Evolutionary conservation across 371 early-diverging fungal genomes (phyloP), one percentile per base, ranked within the genome.

Genomic region (Conidiobolus incongruus): DNA sequence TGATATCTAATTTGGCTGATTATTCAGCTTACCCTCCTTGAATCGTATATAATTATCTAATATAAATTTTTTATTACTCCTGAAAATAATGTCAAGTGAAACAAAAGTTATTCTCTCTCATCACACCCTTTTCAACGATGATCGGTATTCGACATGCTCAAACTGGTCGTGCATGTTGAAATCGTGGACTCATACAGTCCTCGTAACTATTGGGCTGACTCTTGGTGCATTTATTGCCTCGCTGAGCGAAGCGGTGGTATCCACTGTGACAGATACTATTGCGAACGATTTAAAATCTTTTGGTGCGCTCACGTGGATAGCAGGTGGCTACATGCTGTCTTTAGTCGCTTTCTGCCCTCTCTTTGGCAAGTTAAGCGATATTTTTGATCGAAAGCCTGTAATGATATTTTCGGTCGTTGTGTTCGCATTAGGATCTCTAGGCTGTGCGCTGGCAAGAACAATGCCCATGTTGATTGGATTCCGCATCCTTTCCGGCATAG

Each of bases 171-270:
- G n/a, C n/a, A n/a, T n/a, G n/a, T n/a, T n/a, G n/a, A n/a, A n/a
- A n/a, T n/a, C n/a, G n/a, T n/a, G n/a, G n/a, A n/a, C n/a, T n/a
- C n/a, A n/a, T n/a, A n/a, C n/a, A n/a, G n/a, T n/a, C n/a, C n/a
- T n/a, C n/a, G n/a, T n/a, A n/a, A n/a, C n/a, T n/a, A n/a, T 22
- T 62, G 65, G 31, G 51, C 37, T 77, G 23, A 65, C 65, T 15
- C 48, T 75, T 43, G 63, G 66, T n/a, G 63, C 75, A 48, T 80
- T 85, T 52, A 67, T 81, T 55, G 72, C 78, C 7, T 76, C 75
- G 16, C 59, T 82, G 26, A 81, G 80, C 48, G 63, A 69, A 24
- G 81, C 81, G 0, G 73, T 82, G 20, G 68, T 86, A 23, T 77
- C 83, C 2, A 77, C 75, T n/a, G 73, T 80, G 15, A 53, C 79